These are phyloP conservation scores for Phanerochaete sordida DNA, from an alignment of 768 basidiomycete genomes.

Conservation along the genomic window DNA sequence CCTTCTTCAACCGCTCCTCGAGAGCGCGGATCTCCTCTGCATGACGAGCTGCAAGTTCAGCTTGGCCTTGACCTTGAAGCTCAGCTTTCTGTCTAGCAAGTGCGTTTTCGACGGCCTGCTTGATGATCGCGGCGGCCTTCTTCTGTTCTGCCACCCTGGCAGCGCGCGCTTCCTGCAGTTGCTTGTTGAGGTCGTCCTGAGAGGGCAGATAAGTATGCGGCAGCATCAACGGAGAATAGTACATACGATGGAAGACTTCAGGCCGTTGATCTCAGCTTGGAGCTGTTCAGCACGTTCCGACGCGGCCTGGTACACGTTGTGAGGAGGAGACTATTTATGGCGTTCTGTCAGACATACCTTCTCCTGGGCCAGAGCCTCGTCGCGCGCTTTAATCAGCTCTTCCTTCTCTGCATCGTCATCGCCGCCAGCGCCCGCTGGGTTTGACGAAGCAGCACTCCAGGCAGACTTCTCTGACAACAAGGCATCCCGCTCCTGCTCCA, in stretches of 20 bases:
- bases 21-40: slow-evolving; percentile 56
- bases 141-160: slow-evolving; percentile 46
- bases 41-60: slow-evolving; percentile 44
- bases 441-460: slow-evolving; percentile 27
- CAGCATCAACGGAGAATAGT: not conserved
- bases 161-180: slow-evolving; percentile 50
- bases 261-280: slow-evolving; percentile 19
- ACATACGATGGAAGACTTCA: slow-evolving; percentile 22
- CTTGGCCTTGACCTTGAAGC: slow-evolving; percentile 19
- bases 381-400: slow-evolving; percentile 53
- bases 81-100: slow-evolving; percentile 54
- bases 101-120: slow-evolving; percentile 51
- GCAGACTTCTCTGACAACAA: slow-evolving; percentile 57
- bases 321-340: too few relatives aligned
- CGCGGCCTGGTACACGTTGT: too few relatives aligned
- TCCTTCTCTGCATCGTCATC: slow-evolving; percentile 60
- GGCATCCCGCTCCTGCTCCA: slow-evolving; percentile 59
- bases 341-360: too few relatives aligned
- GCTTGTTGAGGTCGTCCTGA: slow-evolving; percentile 62
- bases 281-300: slow-evolving; percentile 21
- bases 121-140: slow-evolving; percentile 38
- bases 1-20: slow-evolving; percentile 46
- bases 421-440: slow-evolving; percentile 27
- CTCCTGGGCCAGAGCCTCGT: slow-evolving; percentile 54
- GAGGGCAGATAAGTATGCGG: not conserved